A percentile compares a stretch with the other conserved stretches of the same genome.
Evolutionary conservation across 1,139 yeast genomes (phyloP).

Genomic region (Saccharomycopsis hybrid): DNA sequence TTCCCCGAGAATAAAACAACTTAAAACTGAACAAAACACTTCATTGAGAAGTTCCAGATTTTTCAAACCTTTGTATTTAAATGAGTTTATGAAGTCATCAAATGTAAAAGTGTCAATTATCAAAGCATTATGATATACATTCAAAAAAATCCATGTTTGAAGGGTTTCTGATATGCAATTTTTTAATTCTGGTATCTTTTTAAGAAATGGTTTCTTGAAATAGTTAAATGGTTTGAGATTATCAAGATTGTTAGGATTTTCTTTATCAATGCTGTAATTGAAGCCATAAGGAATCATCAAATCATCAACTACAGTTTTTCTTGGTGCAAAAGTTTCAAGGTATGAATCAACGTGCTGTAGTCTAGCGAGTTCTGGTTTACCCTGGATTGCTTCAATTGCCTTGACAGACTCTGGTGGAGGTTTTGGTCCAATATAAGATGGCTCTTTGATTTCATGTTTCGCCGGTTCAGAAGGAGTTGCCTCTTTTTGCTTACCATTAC

Average conservation of each 20-base stretch:
- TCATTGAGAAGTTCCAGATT: conserved; percentile 60
- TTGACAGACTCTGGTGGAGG: conserved; percentile 15
- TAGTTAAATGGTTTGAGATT: conserved; percentile 5
- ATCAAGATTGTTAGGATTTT: not conserved
- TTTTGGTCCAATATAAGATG: conserved; percentile 15
- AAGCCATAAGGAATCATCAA: conserved; percentile 25
- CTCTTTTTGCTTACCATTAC: not conserved
- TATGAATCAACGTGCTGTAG: conserved; percentile 9
- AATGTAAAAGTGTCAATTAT: conserved; percentile 67
- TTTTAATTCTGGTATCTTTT: conserved; percentile 8
- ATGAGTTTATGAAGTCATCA: conserved; percentile 66
- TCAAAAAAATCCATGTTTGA: conserved; percentile 71
- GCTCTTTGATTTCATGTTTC: not conserved
- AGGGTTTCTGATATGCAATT: conserved; percentile 40
- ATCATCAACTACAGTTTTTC: conserved; percentile 30
- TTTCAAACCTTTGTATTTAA: conserved; percentile 38
- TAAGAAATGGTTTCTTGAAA: conserved; percentile 8
- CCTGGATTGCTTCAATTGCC: conserved; percentile 1
- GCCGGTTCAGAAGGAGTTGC: conserved; percentile 3
- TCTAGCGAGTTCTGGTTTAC: conserved; percentile 11
- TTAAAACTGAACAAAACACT: conserved; percentile 60
- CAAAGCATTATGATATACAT: conserved; percentile 60
- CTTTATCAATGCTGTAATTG: not conserved
- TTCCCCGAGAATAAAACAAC: conserved; percentile 19
- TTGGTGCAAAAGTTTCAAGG: conserved; percentile 15